Percentiles rank a stretch among this genome's conserved stretches.
Evolutionary conservation across 2,329 filamentous ascomycete species (phyloP).

Genomic region (Phaeophleospora eucalypticola): DNA sequence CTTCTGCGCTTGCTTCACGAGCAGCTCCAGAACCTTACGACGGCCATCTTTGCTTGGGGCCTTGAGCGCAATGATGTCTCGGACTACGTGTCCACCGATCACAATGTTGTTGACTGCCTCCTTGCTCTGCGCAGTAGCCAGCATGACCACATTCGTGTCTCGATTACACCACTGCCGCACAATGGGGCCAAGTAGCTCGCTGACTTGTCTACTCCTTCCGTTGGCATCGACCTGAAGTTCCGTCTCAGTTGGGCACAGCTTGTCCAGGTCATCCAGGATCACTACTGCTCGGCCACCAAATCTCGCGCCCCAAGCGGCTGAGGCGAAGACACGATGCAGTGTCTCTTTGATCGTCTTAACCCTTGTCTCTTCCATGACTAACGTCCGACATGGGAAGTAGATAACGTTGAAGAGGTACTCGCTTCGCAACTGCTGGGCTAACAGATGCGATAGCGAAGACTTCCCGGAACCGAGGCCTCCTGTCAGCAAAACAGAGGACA

Average conservation of each 20-base stretch:
- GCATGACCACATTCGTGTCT: constrained; percentile 75
- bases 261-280: constrained; percentile 88
- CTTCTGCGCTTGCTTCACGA: constrained; percentile 50
- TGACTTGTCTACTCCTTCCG: constrained; percentile 84
- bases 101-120: constrained; percentile 88
- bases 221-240: constrained; percentile 95
- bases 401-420: constrained; percentile 75
- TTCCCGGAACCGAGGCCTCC: constrained; percentile 90
- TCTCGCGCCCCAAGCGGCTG: constrained; percentile 84
- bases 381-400: constrained; percentile 80
- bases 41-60: constrained; percentile 90
- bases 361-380: constrained; percentile 86
- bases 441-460: constrained; percentile 69
- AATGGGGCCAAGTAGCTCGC: constrained; percentile 78
- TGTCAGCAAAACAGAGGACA: constrained; percentile 84
- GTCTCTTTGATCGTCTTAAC: constrained; percentile 89
- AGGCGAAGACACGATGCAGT: constrained; percentile 76
- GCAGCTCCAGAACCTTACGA: constrained; percentile 74
- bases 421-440: constrained; percentile 68
- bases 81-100: constrained; percentile 84
- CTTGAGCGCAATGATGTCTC: constrained; percentile 84
- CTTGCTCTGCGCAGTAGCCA: constrained; percentile 89
- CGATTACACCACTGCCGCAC: constrained; percentile 78
- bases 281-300: constrained; percentile 79
- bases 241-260: constrained; percentile 86